phyloP scores from a whole-genome alignment of 495 filamentous ascomycete species.

The Viridothelium virens region DNA sequence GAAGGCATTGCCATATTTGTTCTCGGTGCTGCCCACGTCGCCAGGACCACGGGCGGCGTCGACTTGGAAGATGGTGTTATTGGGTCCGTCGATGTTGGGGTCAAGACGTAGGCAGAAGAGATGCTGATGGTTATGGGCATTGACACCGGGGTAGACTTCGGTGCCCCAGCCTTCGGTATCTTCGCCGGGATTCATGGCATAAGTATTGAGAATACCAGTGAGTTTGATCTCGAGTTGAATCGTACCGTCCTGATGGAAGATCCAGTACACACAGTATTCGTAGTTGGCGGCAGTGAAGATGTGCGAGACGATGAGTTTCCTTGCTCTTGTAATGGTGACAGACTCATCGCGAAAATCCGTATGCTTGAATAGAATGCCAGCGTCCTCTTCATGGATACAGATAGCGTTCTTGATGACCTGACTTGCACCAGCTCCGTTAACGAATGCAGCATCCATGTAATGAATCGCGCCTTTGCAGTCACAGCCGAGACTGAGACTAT shows the following conservation, averaged over 20 bases:
- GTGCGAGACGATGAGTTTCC: conserved; percentile 83
- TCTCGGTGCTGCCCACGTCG: conserved; percentile 70
- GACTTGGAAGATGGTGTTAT: conserved; percentile 79
- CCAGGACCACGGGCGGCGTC: conserved; percentile 61
- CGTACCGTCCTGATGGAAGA: conserved; percentile 89
- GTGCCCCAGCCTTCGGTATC: conserved; percentile 87
- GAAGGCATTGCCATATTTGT: conserved; percentile 91
- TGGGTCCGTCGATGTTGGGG: conserved; percentile 77
- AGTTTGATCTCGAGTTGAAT: conserved; percentile 93
- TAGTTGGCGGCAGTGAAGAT: conserved; percentile 97
- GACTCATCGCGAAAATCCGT: conserved; percentile 90
- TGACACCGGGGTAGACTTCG: conserved; percentile 83
- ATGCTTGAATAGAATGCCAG: conserved; percentile 91
- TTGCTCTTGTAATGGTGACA: conserved; percentile 74
- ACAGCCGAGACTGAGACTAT: conserved; percentile 78
- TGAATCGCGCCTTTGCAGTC: conserved; percentile 95
- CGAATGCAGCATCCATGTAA: conserved; percentile 79
- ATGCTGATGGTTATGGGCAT: conserved; percentile 87
- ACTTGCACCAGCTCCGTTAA: conserved; percentile 68
- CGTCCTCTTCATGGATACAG: conserved; percentile 94
- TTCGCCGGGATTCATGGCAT: conserved; percentile 74
- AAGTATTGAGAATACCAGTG: conserved; percentile 92
- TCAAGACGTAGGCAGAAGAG: conserved; percentile 89
- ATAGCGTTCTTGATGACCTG: conserved; percentile 89
- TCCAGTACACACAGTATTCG: conserved; percentile 92